Evolutionary conservation across 441 rosid species (phyloP), one percentile per base, ranked within the genome.

Genomic region (Croton setiger): DNA sequence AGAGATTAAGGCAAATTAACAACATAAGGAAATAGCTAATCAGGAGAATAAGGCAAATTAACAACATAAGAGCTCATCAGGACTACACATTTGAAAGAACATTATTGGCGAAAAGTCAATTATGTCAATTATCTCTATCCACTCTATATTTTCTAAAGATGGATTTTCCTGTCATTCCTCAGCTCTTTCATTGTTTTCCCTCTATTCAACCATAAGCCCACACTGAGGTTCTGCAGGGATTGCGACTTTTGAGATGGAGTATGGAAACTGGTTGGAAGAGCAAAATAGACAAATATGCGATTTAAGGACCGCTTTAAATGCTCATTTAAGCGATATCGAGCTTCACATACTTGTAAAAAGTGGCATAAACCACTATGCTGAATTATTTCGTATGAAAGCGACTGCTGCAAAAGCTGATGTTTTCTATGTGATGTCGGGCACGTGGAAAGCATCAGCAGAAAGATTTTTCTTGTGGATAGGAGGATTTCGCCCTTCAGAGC

Each of bases 391-490:
- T 79, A 84, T 95, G 58, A 95, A 89, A 76, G 80, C 82, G 65
- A 83, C 81, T 79, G 84, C 85, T 4, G 94, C 92, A 11, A 90
- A 89, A 69, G 81, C 89, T 17, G 98, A 95, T 73, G 96, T 95
- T 39, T 95, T 95, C 76, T 96, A 95, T 72, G 75, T 95, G 60
- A 83, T 90, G 2, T 88, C 96, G 55, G 98, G 99, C 55, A 76
- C 83, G 72, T 95, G 99, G 98, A 92, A 83, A 83, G 80, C 99
- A 43, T 92, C 97, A 0, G 91, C 93, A 9, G 98, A 95, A 56
- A 80, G 98, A 18, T 95, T 96, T 72, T 95, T 92, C 85, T 77
- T 88, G 84, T 95, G 98, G 98, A 75, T 95, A 72, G 99, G 98
- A 4, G 98, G 97, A 33, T 92, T 90, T 66, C 92, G 98, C 20